Evolutionary conservation across 2,329 filamentous ascomycete species (phyloP), one percentile per base, ranked within the genome.

Genomic region (Simplicillium sp.): DNA sequence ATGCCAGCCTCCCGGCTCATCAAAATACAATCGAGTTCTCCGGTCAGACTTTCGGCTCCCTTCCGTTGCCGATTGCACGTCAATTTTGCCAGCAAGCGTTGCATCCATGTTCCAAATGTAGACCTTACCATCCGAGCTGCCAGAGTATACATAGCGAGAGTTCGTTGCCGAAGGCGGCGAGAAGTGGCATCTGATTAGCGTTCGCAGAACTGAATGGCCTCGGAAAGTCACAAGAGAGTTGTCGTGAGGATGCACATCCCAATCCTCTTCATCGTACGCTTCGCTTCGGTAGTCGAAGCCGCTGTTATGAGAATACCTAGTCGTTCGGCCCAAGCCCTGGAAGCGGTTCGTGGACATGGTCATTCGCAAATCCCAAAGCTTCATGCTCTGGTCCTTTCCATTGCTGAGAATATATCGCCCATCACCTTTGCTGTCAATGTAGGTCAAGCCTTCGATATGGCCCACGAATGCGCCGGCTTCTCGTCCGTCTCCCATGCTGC

Each of bases 321-420:
- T 25, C n/a, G 67, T 63, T 4, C 75, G 70, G 45, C 80, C 68
- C 40, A 80, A 64, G 28, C 68, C 61, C 36, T 71, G 67, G 44
- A 78, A 84, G 39, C 71, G 67, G 29, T 80, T 73, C 1, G 83
- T 82, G 5, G 80, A 80, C 70, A 92, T 85, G 73, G 88, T 90
- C 71, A 86, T 94, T 39, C 90, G 75, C 42, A 96, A 59, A 59
- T 98, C 92, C 92, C 92, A 98, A 0, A 98, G 73, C 63, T 97
- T 97, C 78, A 94, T 94, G 34, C 82, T 90, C 60, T 97, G 92
- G 56, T 98, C 92, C 57, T 97, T 98, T 46, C 80, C 87, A 53
- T 98, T 98, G 49, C 83, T 89, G 18, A 98, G 75, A 8, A 97
- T 84, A 58, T 97, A 97, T 42, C 80, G 69, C 4, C 80, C 80